Evolutionary conservation across 176 grass and related monocot genomes (phyloP).

Genomic region (Poa pratensis): DNA sequence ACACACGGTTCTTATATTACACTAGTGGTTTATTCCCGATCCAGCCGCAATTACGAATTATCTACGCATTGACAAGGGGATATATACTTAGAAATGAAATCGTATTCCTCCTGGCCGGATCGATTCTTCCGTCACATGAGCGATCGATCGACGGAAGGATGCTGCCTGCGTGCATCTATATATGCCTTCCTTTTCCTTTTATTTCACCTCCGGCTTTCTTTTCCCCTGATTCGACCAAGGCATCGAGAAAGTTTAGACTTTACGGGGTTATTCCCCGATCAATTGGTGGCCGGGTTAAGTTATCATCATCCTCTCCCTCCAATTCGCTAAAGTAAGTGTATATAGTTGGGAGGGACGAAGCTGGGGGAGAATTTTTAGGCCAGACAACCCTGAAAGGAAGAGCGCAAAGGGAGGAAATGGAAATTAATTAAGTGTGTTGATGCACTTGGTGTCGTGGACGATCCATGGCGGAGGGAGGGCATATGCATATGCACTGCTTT

Average conservation of each 20-base stretch:
- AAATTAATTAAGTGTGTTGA: background rate
- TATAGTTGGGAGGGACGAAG: background rate
- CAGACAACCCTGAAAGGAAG: constrained; percentile 11
- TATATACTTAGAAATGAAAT: constrained; percentile 9
- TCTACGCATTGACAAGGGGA: constrained; percentile 24
- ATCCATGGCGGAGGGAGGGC: constrained; percentile 6
- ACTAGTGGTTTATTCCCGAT: background rate
- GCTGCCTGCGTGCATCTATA: constrained; percentile 13
- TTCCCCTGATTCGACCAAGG: background rate
- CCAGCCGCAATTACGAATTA: background rate
- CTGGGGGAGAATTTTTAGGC: constrained; percentile 9
- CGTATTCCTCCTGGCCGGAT: background rate
- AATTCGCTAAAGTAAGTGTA: constrained; percentile 39
- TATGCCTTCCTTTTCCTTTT: background rate
- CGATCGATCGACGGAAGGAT: background rate
- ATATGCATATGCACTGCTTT: constrained; percentile 35
- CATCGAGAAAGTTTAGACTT: constrained; percentile 37
- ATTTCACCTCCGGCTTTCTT: background rate
- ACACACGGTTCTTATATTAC: background rate
- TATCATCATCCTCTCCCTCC: constrained; percentile 36
- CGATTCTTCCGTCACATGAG: background rate
- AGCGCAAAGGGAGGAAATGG: background rate
- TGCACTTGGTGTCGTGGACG: constrained; percentile 31
- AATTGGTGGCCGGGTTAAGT: constrained; percentile 41
- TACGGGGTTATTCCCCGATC: constrained; percentile 28